These are phyloP conservation scores for Lactarius psammicola DNA, from an alignment of 768 basidiomycete genomes.

Conservation along the genomic window DNA sequence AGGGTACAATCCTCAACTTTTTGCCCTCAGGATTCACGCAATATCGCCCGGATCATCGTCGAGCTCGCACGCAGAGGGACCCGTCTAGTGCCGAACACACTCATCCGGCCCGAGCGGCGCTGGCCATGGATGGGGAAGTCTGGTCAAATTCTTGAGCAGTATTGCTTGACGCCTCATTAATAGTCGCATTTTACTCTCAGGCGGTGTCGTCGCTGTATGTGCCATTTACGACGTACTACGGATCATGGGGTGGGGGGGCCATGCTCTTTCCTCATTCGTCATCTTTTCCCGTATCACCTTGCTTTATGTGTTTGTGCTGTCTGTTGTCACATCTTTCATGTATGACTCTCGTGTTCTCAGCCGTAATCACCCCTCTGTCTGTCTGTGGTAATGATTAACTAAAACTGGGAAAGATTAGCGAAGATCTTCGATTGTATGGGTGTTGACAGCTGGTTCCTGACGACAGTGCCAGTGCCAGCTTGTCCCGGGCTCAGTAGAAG, in stretches of 20 bases:
- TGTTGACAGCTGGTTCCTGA: neutral
- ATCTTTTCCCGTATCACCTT: neutral
- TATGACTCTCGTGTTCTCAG: neutral
- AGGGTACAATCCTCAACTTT: neutral
- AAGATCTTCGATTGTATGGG: neutral
- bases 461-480: neutral
- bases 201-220: neutral
- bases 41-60: constrained; percentile 77
- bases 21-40: constrained; percentile 74
- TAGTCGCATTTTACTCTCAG: neutral
- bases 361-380: constrained; percentile 31
- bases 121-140: constrained; percentile 88
- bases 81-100: constrained; percentile 67
- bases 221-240: neutral
- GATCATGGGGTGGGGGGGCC: neutral
- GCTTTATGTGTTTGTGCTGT: constrained; percentile 3
- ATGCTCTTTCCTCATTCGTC: neutral
- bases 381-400: neutral
- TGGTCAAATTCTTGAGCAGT: constrained; percentile 60
- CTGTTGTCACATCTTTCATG: neutral
- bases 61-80: constrained; percentile 74
- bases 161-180: constrained; percentile 20
- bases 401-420: neutral
- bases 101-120: constrained; percentile 60
- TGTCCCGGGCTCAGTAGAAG: neutral